Base-by-base conservation (phyloP, 208 protist species). In the Crithidia mellificae region DNA sequence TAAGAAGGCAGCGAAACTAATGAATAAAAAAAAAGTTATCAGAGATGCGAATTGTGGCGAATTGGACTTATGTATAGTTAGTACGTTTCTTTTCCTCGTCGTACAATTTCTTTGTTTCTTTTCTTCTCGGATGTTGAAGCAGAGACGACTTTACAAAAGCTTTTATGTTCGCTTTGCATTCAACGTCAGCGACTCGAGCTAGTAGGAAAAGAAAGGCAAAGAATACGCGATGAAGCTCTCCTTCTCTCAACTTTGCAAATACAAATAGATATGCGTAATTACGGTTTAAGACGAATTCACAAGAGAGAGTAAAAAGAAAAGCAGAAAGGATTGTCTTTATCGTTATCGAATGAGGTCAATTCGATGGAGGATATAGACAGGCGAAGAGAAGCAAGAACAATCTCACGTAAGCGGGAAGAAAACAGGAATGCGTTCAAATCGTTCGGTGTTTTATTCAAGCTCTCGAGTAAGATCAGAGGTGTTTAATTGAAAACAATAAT, bases 11-110 rank as follows among this genome's bases (percentile, higher is more conserved):
- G 52, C 61, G n/a, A 27, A 32, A 57, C 36, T 24, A 47, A 69
- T 49, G 20, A 69, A 24, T 27, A 61, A 59, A 62, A 72, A 53
- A 67, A 70, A 54, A 30, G n/a, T n/a, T n/a, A n/a, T n/a, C n/a
- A n/a, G n/a, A n/a, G n/a, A 36, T 29, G 15, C 17, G 25, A 46
- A 50, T 46, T 29, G 20, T 49, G 50, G 17, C 7, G 49, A 51
- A 51, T 51, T 51, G 22, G 15, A 25, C 49, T 34, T 39, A 41
- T 4, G 15, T 56, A n/a, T 8, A 24, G 15, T 32, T 19, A 56
- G 25, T 15, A 39, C 6, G 14, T 6, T 6, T 56, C 14, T 47
- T 62, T 46, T 62, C 38, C 12, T 19, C 56, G 17, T 19, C 12
- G 15, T 32, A 27, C 25, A 25, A 11, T 38, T 67, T 41, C 25